These are phyloP conservation scores for Neonothopanus nambi DNA, from an alignment of 1,284 basidiomycete species.

Conservation along the genomic window DNA sequence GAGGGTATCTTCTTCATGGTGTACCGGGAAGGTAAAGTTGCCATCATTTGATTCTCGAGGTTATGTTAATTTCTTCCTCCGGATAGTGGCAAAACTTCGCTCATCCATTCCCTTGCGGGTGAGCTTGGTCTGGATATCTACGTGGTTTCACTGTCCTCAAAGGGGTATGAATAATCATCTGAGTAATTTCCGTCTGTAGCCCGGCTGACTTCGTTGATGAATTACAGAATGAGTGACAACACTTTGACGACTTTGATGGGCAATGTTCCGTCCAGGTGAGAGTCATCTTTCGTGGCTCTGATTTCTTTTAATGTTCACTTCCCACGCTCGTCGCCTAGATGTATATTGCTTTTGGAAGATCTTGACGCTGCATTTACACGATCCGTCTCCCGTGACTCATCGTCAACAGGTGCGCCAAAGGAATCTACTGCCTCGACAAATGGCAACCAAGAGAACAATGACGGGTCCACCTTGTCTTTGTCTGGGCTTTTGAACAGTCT, in stretches of 20 bases:
- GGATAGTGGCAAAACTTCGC: slow-evolving; percentile 75
- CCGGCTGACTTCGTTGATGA: slow-evolving; percentile 8
- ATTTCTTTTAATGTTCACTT: slow-evolving; percentile 12
- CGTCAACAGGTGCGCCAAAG: slow-evolving; percentile 71
- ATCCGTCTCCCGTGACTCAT: slow-evolving; percentile 75
- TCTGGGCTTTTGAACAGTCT: slow-evolving; percentile 82
- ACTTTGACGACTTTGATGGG: slow-evolving; percentile 81
- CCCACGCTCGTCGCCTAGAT: slow-evolving; percentile 44
- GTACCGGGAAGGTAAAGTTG: slow-evolving; percentile 72
- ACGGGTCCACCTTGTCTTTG: slow-evolving; percentile 79
- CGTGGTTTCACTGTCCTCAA: slow-evolving; percentile 80
- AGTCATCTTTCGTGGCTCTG: slow-evolving; percentile 21
- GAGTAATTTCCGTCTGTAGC: not conserved
- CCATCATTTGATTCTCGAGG: slow-evolving; percentile 12
- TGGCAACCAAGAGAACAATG: slow-evolving; percentile 44
- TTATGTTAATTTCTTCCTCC: slow-evolving; percentile 19
- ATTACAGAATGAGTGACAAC: slow-evolving; percentile 82
- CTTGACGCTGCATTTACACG: slow-evolving; percentile 85
- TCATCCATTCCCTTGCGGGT: slow-evolving; percentile 84
- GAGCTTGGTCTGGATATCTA: slow-evolving; percentile 88
- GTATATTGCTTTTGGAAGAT: slow-evolving; percentile 86
- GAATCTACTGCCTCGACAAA: slow-evolving; percentile 39
- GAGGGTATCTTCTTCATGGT: slow-evolving; percentile 82
- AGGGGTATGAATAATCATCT: slow-evolving; percentile 55
- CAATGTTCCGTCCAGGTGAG: slow-evolving; percentile 76